These are phyloP conservation scores for Beverwykella pulmonaria DNA, from an alignment of 495 filamentous ascomycete genomes.

Conservation along the genomic window DNA sequence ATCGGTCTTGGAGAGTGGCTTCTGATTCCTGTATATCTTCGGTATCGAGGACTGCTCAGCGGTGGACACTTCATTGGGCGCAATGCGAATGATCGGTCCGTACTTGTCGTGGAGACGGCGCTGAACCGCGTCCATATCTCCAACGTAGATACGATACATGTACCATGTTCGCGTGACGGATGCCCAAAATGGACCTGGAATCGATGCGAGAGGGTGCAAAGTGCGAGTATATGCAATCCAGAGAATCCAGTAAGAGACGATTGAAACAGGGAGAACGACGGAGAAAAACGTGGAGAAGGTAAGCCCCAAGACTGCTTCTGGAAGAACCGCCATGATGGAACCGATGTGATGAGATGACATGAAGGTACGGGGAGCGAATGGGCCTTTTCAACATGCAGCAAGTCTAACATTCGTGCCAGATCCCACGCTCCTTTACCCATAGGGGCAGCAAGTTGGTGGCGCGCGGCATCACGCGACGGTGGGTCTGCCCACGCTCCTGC, in stretches of 20 bases:
- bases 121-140: slow-evolving; percentile 10
- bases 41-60: slow-evolving; percentile 1
- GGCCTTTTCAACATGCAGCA: not conserved
- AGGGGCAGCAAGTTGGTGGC: not conserved
- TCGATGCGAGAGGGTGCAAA: slow-evolving; percentile 16
- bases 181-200: slow-evolving; percentile 26
- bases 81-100: slow-evolving; percentile 13
- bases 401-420: too few species aligned
- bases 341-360: not conserved
- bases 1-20: slow-evolving; percentile 10
- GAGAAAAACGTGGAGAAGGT: not conserved
- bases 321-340: not conserved
- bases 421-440: too few species aligned
- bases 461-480: not conserved
- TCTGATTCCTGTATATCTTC: slow-evolving; percentile 6
- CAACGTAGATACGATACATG: slow-evolving; percentile 22
- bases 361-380: not conserved
- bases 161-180: slow-evolving; percentile 16
- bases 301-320: not conserved
- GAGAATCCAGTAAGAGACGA: not conserved
- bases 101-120: slow-evolving; percentile 2
- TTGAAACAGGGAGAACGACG: not conserved
- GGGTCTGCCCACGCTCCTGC: not conserved
- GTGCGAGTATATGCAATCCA: slow-evolving; percentile 14
- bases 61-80: slow-evolving; percentile 20